Percentiles rank a stretch among this genome's conserved stretches.
These are phyloP conservation scores for Euphrasia confusa DNA, from an alignment of 257 asterid genomes.

Conservation along the genomic window DNA sequence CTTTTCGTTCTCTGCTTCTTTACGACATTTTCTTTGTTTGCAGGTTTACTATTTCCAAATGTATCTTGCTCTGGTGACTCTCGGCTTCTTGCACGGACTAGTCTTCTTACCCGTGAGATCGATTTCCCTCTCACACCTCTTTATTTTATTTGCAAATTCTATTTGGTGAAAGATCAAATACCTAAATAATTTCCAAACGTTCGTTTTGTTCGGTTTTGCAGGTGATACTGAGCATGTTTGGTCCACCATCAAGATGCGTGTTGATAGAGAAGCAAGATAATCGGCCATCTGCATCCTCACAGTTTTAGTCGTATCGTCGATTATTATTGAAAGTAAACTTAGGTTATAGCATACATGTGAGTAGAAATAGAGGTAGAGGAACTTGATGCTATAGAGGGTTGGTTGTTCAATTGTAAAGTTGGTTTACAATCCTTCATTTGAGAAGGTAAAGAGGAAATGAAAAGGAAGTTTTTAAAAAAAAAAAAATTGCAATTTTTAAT, in stretches of 20 bases:
- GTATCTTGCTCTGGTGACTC: constrained; percentile 88
- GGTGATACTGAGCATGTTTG: constrained; percentile 90
- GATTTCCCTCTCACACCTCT: no score
- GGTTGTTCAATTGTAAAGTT: not conserved
- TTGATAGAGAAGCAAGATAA: constrained; percentile 89
- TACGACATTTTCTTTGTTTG: constrained; percentile 19
- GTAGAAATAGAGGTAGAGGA: not conserved
- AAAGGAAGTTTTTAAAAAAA: no score
- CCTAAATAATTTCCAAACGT: not conserved
- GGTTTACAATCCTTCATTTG: not conserved
- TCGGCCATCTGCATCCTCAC: constrained; percentile 84
- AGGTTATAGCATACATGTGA: not conserved
- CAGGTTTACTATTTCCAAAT: constrained; percentile 95
- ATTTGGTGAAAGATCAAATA: not conserved
- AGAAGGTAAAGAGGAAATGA: not conserved
- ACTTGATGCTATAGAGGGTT: not conserved
- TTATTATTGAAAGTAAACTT: not conserved
- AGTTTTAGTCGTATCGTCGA: constrained; percentile 33
- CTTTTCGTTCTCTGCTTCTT: constrained; percentile 2
- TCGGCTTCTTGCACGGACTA: constrained; percentile 89
- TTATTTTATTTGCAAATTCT: not conserved
- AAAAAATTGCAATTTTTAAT: no score
- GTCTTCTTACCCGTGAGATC: constrained; percentile 79
- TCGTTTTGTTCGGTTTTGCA: constrained; percentile 24
- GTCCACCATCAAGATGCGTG: constrained; percentile 93